Conservation (phyloP, 139 green algal species). For the Eudorina sp. region DNA sequence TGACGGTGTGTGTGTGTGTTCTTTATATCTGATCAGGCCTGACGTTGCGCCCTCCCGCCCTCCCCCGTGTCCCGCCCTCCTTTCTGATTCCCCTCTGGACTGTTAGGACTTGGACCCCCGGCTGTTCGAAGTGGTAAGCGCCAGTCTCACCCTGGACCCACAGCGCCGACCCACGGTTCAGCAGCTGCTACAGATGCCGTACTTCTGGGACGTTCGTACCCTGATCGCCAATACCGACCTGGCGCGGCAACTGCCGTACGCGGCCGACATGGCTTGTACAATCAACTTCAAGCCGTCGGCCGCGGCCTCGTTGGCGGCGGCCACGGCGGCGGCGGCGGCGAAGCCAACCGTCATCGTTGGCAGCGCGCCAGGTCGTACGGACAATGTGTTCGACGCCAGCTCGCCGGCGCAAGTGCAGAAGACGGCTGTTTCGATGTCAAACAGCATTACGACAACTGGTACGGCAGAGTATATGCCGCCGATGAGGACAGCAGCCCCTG, state of each 20-base stretch:
- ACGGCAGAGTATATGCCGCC: no score
- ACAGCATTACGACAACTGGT: not conserved
- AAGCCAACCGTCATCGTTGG: not conserved
- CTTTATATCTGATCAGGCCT: no score
- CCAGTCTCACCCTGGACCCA: constrained; percentile 10
- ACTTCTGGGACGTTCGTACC: not conserved
- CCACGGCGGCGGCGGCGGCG: not conserved
- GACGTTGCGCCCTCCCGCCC: no score
- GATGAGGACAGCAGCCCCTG: no score
- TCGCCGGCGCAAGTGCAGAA: not conserved
- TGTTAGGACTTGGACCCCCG: not conserved
- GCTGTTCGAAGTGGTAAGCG: not conserved
- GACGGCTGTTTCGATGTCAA: not conserved
- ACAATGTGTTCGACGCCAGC: not conserved
- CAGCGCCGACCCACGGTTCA: not conserved
- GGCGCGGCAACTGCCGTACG: not conserved
- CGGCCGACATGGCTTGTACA: not conserved
- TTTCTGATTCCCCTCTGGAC: no score
- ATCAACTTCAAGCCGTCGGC: not conserved
- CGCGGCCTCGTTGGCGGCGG: not conserved
- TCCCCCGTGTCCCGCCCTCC: no score
- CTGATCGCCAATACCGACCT: not conserved
- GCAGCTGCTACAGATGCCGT: constrained; percentile 8
- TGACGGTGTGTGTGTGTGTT: no score
- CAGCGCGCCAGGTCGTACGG: not conserved